Conservation (phyloP, 2,329 filamentous ascomycete genomes). For the Macrophomina tecta region DNA sequence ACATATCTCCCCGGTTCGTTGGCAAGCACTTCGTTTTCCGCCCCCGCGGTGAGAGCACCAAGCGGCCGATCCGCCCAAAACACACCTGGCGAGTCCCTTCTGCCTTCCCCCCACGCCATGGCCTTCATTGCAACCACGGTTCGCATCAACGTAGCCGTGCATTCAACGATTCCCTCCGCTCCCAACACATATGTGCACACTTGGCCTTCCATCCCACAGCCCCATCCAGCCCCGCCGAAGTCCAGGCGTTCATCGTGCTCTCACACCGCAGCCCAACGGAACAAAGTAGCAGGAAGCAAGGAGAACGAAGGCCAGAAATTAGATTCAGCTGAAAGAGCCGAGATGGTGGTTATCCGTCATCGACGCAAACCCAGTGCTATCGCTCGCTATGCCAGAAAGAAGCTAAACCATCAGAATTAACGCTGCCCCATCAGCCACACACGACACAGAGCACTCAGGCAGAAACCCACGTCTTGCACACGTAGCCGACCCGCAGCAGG, state of each 20-base stretch:
- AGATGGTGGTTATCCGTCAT: neutral
- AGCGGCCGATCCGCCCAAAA: neutral
- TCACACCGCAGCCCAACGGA: too few relatives aligned
- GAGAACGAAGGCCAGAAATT: too few relatives aligned
- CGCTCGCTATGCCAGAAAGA: neutral
- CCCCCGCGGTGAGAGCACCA: neutral
- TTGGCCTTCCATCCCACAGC: too few relatives aligned
- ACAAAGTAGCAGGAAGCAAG: too few relatives aligned
- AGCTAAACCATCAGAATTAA: too few relatives aligned
- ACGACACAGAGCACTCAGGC: neutral
- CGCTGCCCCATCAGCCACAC: neutral
- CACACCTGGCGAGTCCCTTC: neutral
- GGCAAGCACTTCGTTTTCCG: neutral
- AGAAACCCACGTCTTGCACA: constrained; percentile 4
- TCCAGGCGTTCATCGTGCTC: too few relatives aligned
- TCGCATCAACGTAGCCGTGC: too few relatives aligned
- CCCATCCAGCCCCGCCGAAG: too few relatives aligned
- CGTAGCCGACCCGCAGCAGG: neutral
- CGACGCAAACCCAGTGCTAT: neutral
- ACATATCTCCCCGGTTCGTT: neutral
- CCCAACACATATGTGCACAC: too few relatives aligned
- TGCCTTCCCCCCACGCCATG: too few relatives aligned
- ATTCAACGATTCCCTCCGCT: too few relatives aligned
- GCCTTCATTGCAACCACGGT: too few relatives aligned
- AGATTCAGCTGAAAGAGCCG: neutral